phyloP scores from a whole-genome alignment of 768 basidiomycete species.

The Phanerochaete sordida region DNA sequence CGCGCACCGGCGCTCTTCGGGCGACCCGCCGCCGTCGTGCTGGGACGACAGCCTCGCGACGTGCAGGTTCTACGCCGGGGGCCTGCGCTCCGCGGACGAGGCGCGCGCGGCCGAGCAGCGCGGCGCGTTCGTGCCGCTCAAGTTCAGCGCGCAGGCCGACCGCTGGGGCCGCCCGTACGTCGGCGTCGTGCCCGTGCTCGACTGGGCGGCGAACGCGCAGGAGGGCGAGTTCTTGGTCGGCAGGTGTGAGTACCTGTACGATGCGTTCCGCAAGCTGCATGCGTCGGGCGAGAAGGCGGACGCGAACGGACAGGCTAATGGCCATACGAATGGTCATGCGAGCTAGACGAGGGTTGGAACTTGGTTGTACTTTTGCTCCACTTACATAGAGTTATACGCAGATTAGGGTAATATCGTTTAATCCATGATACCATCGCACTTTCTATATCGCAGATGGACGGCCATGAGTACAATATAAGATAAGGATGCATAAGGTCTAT shows the following conservation, averaged over 20 bases:
- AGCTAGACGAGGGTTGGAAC: neutral
- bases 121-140: constrained; percentile 31
- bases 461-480: too few relatives aligned
- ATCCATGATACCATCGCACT: neutral
- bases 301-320: neutral
- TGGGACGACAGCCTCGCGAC: constrained; percentile 10
- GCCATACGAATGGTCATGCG: neutral
- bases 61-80: constrained; percentile 4
- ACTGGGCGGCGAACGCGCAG: constrained; percentile 47
- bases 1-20: constrained; percentile 5
- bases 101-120: constrained; percentile 15
- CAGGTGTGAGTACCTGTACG: constrained; percentile 54
- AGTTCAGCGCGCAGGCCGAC: constrained; percentile 54
- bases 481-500: too few relatives aligned
- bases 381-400: too few relatives aligned
- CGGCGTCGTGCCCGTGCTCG: constrained; percentile 42
- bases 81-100: constrained; percentile 12
- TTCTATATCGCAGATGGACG: too few relatives aligned
- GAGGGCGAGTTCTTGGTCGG: constrained; percentile 47
- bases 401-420: neutral
- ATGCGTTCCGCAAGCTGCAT: constrained; percentile 31
- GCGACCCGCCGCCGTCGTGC: constrained; percentile 6
- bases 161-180: constrained; percentile 54
- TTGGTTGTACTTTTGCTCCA: too few relatives aligned
- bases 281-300: neutral